Conservation (phyloP, 83 land plant species). For the Isoetes engelmannii region DNA sequence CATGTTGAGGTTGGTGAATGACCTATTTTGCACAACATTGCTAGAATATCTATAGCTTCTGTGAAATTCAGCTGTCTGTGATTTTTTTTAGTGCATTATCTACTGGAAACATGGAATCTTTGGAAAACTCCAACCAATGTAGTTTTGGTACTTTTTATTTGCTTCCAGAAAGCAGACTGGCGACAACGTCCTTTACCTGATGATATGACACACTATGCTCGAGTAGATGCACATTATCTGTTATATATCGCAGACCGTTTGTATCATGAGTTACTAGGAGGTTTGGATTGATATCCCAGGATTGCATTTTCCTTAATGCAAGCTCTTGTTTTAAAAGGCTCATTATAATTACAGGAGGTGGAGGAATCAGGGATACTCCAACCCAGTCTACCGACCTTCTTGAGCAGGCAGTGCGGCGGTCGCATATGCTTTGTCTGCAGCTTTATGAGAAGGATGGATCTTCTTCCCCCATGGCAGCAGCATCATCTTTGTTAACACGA, state of each 20-base stretch:
- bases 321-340: too few species aligned
- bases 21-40: too few species aligned
- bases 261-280: constrained; percentile 43
- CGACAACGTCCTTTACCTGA: constrained; percentile 72
- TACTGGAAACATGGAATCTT: too few species aligned
- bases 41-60: too few species aligned
- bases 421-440: constrained; percentile 71
- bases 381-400: constrained; percentile 18
- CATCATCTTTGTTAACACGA: constrained; percentile 57
- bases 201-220: constrained; percentile 79
- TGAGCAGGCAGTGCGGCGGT: constrained; percentile 67
- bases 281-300: too few species aligned
- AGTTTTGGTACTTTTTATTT: too few species aligned
- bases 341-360: too few species aligned
- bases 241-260: constrained; percentile 74
- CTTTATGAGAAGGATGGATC: constrained; percentile 69
- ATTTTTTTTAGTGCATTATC: too few species aligned
- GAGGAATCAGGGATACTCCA: constrained; percentile 6
- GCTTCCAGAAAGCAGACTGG: constrained; percentile 99
- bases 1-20: too few species aligned
- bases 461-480: constrained; percentile 47
- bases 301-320: too few species aligned
- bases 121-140: too few species aligned
- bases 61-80: too few species aligned
- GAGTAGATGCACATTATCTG: constrained; percentile 85